Evolutionary conservation across 2,329 filamentous ascomycete species (phyloP), one percentile per base, ranked within the genome.

Genomic region (Phaeosphaeriaceae sp.): DNA sequence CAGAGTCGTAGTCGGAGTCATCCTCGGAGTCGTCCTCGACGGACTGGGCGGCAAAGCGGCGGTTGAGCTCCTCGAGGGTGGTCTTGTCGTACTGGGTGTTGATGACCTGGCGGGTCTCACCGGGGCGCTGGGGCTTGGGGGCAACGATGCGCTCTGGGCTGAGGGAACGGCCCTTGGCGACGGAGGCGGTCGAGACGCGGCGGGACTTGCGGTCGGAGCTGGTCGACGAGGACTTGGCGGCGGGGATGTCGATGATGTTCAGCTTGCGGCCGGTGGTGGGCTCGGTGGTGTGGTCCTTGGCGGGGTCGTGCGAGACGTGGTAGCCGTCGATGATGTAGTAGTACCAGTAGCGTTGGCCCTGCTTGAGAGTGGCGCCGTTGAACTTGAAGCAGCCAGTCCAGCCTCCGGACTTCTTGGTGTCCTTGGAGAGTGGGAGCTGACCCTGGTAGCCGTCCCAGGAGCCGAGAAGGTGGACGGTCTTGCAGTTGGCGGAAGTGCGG

Each of bases 311-410:
- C 62, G 93, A 93, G 79, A 96, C 90, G 80, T 97, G 93, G 88
- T 97, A 97, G 71, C 95, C 95, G 80, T 99, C 95, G 80, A 98
- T 95, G 88, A 98, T 97, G 86, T 97, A 99, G 88, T 99, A 99
- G 89, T 98, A 99, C 95, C 95, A 99, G 88, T 98, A 98, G 78
- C 94, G 90, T 78, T 92, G 89, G 78, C 94, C 93, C 72, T 92
- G 85, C 84, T 94, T 89, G 72, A 98, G 87, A 60, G 92, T 94
- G 62, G 88, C 82, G 77, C 90, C 90, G 82, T 95, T 91, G 84
- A 99, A 97, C 83, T 92, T 90, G 85, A 99, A 97, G 74, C 92
- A 96, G 76, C 94, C 95, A 79, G 93, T 91, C 93, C 94, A 98
- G 70, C 91, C 91, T 76, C 93, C 93, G 56, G 90, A 88, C 85